Base-by-base conservation (phyloP, 306 rosid genomes). In the Amphicarpaea edgeworthii region DNA sequence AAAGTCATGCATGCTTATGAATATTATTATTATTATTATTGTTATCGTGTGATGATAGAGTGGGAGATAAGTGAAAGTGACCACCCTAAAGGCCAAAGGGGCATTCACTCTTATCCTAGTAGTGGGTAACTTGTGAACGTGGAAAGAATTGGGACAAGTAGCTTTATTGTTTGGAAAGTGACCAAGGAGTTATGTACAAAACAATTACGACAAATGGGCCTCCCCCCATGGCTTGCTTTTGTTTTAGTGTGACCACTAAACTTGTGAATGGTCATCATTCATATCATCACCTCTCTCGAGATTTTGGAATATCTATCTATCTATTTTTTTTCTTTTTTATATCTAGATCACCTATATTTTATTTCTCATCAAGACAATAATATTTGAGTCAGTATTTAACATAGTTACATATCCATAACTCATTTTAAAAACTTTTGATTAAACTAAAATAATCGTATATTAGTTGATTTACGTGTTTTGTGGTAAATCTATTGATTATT, bases 51-150 rank as follows among this genome's bases (percentile, higher is more conserved):
- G n/a, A n/a, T 54, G 68, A 67, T 51, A 89, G 73, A 76, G 65
- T 40, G 32, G n/a, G 14, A 77, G 78, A 81, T 81, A 86, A 84
- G 86, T 78, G 84, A 75, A 23, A 77, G 68, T 47, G 85, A 82
- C 77, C 65, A 82, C 77, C 65, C 6, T 24, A 2, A n/a, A n/a
- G n/a, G n/a, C n/a, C n/a, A 76, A 34, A 40, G 73, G 73, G 71
- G 79, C 72, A 77, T 80, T 34, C 8, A 34, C 72, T 73, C 69
- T 76, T 41, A 64, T 81, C 51, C 17, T 2, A 67, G 42, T 30
- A 30, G 37, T 6, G 17, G 34, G 49, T 46, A 51, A 74, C 75
- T 38, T 75, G 77, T 59, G 79, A 68, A 5, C 54, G 84, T 23
- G 84, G 79, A 81, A 74, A 66, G 21, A 83, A 64, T 53, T 32